Base-by-base conservation (phyloP, 768 basidiomycete species). In the Erythrobasidium yunnanense region DNA sequence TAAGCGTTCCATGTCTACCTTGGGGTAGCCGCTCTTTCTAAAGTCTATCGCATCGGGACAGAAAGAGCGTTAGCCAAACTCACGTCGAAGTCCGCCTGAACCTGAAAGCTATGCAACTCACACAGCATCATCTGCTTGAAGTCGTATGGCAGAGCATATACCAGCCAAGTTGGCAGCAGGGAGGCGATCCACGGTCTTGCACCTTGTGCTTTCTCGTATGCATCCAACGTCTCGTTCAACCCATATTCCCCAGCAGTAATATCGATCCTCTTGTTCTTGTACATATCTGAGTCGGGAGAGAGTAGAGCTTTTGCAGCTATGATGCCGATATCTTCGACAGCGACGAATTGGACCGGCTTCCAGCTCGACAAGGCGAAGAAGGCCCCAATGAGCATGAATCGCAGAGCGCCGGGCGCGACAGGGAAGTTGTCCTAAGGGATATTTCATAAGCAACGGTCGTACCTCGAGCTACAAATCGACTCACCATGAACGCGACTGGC, bases 251-350 rank as follows among this genome's bases (percentile, higher is more conserved):
- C 72, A 2, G 53, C 69, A 5, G 65, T 42, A 2, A 73, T 62
- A 20, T 63, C 67, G 42, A 74, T 55, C 20, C 50, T 66, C 52
- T 63, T 69, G 62, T 69, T 66, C 1, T 71, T 65, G 30, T 54
- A 69, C 2, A 34, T 7, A 32, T 52, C 54, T 30, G 68, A 38
- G 17, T 55, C 51, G 5, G 73, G 74, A 23, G 65, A 20, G 38
- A 69, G 52, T 5, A 75, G 60, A 15, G 73, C 73, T 33, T 72
- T 67, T 8, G 66, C 71, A 11, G 68, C 73, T 55, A 75, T 70
- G 18, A 45, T 55, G 35, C 73, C 73, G 30, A 74, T 73, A 51
- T 74, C 74, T 25, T 70, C 67, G 2, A 53, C 53, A 4, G 72
- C 69, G 18, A 75, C 71, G 32, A 74, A 55, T 30, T 71, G 60